Percentiles rank a stretch among this genome's conserved stretches.
Conservation (phyloP, 2,329 filamentous ascomycete genomes). For the Thelonectria olida region DNA sequence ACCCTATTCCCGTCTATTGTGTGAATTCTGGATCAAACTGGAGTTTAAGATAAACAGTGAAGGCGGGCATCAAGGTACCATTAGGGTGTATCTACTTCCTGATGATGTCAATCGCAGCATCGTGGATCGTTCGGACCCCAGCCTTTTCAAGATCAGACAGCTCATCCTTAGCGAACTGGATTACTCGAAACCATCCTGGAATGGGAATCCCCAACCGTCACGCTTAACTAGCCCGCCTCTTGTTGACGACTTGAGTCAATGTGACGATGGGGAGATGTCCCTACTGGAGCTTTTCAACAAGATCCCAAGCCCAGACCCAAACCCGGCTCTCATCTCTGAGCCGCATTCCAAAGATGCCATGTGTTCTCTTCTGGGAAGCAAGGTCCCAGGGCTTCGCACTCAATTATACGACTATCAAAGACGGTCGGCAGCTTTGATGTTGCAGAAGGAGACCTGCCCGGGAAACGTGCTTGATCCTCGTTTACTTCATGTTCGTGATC, state of each 20-base stretch:
- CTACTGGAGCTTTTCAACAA: conserved; percentile 78
- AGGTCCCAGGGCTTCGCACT: conserved; percentile 68
- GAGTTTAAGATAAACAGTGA: conserved; percentile 45
- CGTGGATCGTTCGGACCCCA: conserved; percentile 58
- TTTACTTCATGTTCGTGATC: conserved; percentile 67
- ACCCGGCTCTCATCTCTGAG: conserved; percentile 57
- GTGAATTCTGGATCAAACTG: conserved; percentile 54
- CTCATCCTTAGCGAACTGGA: conserved; percentile 63
- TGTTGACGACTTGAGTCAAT: conserved; percentile 22
- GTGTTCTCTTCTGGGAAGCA: conserved; percentile 62
- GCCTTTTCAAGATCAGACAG: conserved; percentile 56
- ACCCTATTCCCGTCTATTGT: conserved; percentile 44
- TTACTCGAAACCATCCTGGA: conserved; percentile 65
- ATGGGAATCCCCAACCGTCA: conserved; percentile 46
- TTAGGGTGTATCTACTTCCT: conserved; percentile 71
- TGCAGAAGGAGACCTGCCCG: conserved; percentile 79
- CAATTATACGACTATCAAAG: conserved; percentile 81
- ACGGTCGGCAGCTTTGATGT: conserved; percentile 82
- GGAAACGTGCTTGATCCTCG: conserved; percentile 77
- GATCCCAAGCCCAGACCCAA: conserved; percentile 73
- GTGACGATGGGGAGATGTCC: conserved; percentile 51
- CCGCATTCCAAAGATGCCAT: conserved; percentile 62
- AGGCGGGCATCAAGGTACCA: conserved; percentile 35
- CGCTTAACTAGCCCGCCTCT: conserved; percentile 18
- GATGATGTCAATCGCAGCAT: conserved; percentile 68